Base-by-base conservation (phyloP, 768 basidiomycete genomes). In the Boletales sp. region DNA sequence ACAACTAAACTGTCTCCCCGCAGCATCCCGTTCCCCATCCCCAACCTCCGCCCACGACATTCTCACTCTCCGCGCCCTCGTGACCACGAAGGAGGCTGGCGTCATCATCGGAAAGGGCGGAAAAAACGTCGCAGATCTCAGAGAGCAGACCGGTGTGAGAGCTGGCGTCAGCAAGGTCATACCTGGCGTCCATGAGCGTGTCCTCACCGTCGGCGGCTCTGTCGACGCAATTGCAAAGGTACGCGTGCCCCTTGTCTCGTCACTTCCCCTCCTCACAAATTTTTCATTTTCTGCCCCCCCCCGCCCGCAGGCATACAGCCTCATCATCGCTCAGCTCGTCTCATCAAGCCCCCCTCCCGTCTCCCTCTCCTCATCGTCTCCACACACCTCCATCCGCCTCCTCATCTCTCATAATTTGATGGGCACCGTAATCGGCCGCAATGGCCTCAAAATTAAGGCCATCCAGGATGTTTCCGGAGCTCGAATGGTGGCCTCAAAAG, bases 81-180 rank as follows among this genome's bases (percentile, higher is more conserved):
- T 98, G 62, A 90, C 84, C 70, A 95, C 93, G 57, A 96, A 95
- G 74, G 94, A 98, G 69, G 93, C 92, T 48, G 94, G 94, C 59
- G 86, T 97, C 64, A 94, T 96, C 71, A 97, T 97, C 60, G 94
- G 95, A 57, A 96, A 92, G 65, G 94, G 79, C 45, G 96, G 96
- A 50, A 92, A 93, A 77, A 98, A 97, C 65, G 95, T 99, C 64
- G 95, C 95, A 56, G 91, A 94, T 71, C 81, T 99, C 63, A 82
- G 96, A 55, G 91, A 95, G 58, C 86, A 90, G 63, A 95, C 94
- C 39, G 93, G 90, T 57, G 94, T 96, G 74, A 98, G 93, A 73
- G 94, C 96, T 55, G 96, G 96, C 67, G 96, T 99, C 71, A 94
- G 88, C 80, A 98, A 96, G 71, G 95, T 97, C 77, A 93, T 95